Conservation (phyloP, 2,329 filamentous ascomycete species). For the Nemania sp. region DNA sequence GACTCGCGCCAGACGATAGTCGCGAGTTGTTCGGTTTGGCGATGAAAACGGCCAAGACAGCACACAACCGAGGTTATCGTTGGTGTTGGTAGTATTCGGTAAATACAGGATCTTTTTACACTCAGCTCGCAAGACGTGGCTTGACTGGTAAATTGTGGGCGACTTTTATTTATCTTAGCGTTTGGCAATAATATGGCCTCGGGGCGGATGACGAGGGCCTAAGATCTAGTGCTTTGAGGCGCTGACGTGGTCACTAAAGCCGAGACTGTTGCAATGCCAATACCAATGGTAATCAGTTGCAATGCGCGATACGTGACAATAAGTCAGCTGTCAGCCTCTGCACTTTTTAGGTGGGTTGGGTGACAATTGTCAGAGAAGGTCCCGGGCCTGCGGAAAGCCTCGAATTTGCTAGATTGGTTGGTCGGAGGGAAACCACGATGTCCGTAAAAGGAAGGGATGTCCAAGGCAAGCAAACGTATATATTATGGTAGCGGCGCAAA, state of each 20-base stretch:
- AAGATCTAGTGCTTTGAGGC: slow-evolving; percentile 27
- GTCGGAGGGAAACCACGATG: slow-evolving; percentile 19
- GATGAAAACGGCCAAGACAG: slow-evolving; percentile 17
- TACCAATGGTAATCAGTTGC: slow-evolving; percentile 5
- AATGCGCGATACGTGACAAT: slow-evolving; percentile 18
- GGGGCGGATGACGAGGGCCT: slow-evolving; percentile 19
- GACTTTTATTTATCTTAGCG: slow-evolving; percentile 10
- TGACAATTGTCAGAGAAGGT: slow-evolving; percentile 23
- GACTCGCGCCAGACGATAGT: slow-evolving; percentile 3
- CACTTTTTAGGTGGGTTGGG: slow-evolving; percentile 17
- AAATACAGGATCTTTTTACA: slow-evolving; percentile 7
- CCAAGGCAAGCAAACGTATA: slow-evolving; percentile 24
- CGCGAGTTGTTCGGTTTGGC: slow-evolving; percentile 2
- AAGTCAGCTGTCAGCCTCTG: slow-evolving; percentile 28
- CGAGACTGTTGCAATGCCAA: slow-evolving; percentile 23
- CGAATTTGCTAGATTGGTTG: slow-evolving; percentile 30
- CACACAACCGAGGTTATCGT: slow-evolving; percentile 11
- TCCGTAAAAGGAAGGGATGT: slow-evolving; percentile 26
- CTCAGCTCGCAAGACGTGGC: slow-evolving; percentile 30
- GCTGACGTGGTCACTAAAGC: slow-evolving; percentile 34
- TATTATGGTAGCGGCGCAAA: no score
- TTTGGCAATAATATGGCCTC: slow-evolving; percentile 7
- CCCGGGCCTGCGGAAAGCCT: slow-evolving; percentile 39
- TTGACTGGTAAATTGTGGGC: slow-evolving; percentile 24
- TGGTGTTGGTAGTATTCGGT: slow-evolving; percentile 12